Conservation (phyloP, 495 filamentous ascomycete genomes). For the Haplographium delicatum region DNA sequence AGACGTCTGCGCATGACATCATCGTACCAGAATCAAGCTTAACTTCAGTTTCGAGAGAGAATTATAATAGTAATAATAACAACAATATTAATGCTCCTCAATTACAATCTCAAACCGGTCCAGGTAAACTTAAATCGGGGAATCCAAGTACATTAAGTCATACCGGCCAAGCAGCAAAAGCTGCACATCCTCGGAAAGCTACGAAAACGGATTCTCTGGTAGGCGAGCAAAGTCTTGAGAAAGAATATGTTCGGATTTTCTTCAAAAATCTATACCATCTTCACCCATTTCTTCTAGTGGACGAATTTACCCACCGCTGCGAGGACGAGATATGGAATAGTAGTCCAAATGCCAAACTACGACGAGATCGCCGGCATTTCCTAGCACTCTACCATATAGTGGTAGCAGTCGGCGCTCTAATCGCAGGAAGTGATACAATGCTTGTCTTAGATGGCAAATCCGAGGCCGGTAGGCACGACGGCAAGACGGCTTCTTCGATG, state of each 20-base stretch:
- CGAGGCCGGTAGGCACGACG: neutral
- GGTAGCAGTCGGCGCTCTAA: conserved; percentile 4
- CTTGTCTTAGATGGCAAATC: neutral
- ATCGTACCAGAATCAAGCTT: neutral
- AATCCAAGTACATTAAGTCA: too few relatives aligned
- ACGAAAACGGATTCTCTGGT: too few relatives aligned
- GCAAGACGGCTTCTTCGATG: neutral
- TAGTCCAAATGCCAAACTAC: neutral
- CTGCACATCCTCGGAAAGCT: too few relatives aligned
- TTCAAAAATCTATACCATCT: conserved; percentile 4
- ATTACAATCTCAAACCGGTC: too few relatives aligned
- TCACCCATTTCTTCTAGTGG: neutral
- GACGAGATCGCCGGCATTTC: neutral
- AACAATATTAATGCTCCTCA: neutral
- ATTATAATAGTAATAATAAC: neutral
- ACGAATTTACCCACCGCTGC: neutral
- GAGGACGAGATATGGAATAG: neutral
- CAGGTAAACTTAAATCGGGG: too few relatives aligned
- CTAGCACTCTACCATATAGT: conserved; percentile 2
- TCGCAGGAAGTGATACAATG: too few relatives aligned
- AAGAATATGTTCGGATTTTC: neutral
- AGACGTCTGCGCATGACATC: neutral
- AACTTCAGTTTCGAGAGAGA: too few relatives aligned
- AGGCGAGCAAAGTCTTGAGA: too few relatives aligned
- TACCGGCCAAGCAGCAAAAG: neutral